phyloP scores from a whole-genome alignment of 2,329 filamentous ascomycete genomes.

The Clonostachys byssicola region DNA sequence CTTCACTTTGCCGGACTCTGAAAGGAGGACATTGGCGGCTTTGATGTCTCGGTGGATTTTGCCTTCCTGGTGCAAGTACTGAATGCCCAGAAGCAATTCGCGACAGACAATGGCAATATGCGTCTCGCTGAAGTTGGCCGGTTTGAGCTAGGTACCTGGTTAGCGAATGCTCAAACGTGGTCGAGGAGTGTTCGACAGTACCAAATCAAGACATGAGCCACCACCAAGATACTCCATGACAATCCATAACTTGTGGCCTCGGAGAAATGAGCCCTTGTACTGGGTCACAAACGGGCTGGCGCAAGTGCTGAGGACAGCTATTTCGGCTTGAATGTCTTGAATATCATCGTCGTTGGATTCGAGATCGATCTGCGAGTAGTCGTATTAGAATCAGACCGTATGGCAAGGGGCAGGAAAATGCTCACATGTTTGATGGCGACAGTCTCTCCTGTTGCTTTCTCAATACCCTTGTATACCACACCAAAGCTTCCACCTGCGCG shows the following conservation, averaged over 20 bases:
- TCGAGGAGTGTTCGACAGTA: constrained; percentile 32
- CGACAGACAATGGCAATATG: constrained; percentile 94
- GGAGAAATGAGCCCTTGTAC: constrained; percentile 95
- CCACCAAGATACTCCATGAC: constrained; percentile 98
- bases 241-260: constrained; percentile 97
- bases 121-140: constrained; percentile 79
- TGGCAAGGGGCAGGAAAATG: constrained; percentile 7
- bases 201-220: constrained; percentile 90
- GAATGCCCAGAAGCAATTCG: constrained; percentile 82
- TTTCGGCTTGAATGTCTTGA: constrained; percentile 96
- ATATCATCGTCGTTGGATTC: constrained; percentile 99
- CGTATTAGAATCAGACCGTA: background rate
- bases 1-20: constrained; percentile 86
- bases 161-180: constrained; percentile 11
- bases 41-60: constrained; percentile 98
- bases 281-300: constrained; percentile 91
- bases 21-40: constrained; percentile 93
- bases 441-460: constrained; percentile 83
- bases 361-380: constrained; percentile 76
- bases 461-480: constrained; percentile 94
- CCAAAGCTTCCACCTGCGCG: constrained; percentile 85
- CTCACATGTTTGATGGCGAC: constrained; percentile 95
- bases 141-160: constrained; percentile 65
- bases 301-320: constrained; percentile 91
- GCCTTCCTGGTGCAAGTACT: constrained; percentile 89